Base-by-base conservation (phyloP, 805 yeast species). In the Cyberlindnera japonica region DNA sequence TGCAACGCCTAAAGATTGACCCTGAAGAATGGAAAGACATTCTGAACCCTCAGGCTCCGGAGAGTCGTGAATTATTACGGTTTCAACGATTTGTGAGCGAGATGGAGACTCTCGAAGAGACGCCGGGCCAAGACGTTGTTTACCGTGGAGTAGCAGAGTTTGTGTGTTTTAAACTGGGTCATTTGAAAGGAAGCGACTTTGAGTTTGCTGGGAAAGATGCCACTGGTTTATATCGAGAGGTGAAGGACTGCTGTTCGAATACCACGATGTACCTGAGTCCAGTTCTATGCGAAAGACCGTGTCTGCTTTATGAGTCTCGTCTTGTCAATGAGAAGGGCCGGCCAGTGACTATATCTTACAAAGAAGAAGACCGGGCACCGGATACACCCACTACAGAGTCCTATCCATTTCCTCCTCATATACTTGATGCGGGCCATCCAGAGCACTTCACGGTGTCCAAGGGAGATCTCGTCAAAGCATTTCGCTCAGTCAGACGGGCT, bases 71-170 rank as follows among this genome's bases (percentile, higher is more conserved):
- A n/a, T n/a, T n/a, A n/a, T n/a, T n/a, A 26, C 31, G 38, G 28
- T 47, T 47, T 33, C 48, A 47, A 28, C 31, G 26, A 20, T 44
- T 47, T 23, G 48, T 47, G 28, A 35, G 44, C 25, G 33, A 34
- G 22, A 41, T 47, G 24, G 37, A 34, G 32, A 30, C 35, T 26
- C 38, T 41, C 13, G 48, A 44, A 26, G 46, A 44, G 31, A n/a
- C 36, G 17, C 22, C 33, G 23, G 26, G 36, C 18, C 46, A 44
- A 21, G 19, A n/a, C n/a, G n/a, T 43, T 18, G 42, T 38, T 20
- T 51, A 48, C 28, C 37, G 43, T 28, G 58, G 58, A 2, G 40
- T 44, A n/a, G 58, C 53, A 1, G 43, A 44, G 17, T 53, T 53
- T 31, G 37, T 53, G 13, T 41, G 41, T 3, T 54, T 48, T 35